Percentiles rank a stretch among this genome's conserved stretches.
Evolutionary conservation across 768 basidiomycete genomes (phyloP).

Genomic region (Coprinopsis sp.): DNA sequence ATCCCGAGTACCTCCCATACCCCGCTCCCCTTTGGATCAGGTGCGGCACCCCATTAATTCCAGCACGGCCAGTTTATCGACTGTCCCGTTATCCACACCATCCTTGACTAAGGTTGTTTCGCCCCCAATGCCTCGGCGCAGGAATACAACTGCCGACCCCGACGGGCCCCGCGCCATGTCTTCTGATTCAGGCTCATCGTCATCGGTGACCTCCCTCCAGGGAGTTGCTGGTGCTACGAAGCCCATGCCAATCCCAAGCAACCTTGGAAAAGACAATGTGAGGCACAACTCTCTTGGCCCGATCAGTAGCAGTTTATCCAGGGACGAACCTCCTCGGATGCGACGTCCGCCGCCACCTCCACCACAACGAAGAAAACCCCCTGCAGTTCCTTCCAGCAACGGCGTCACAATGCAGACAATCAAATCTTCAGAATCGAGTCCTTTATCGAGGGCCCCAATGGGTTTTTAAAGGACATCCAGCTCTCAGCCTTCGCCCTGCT

Average conservation of each 20-base stretch:
- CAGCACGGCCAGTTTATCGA: slow-evolving; percentile 33
- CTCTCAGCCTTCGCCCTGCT: no score
- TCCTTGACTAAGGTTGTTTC: slow-evolving; percentile 17
- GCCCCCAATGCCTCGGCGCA: slow-evolving; percentile 12
- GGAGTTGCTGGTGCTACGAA: slow-evolving; percentile 1
- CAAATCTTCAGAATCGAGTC: slow-evolving; percentile 40
- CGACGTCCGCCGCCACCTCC: slow-evolving; percentile 61
- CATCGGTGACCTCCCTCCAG: neutral
- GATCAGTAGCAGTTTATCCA: slow-evolving; percentile 6
- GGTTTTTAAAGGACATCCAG: no score
- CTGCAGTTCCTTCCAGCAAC: slow-evolving; percentile 57
- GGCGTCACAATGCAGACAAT: slow-evolving; percentile 56
- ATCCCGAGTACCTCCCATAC: slow-evolving; percentile 20
- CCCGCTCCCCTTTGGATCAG: slow-evolving; percentile 30
- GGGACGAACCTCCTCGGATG: slow-evolving; percentile 14
- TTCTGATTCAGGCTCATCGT: slow-evolving; percentile 4
- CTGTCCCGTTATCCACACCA: slow-evolving; percentile 13
- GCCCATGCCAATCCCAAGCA: neutral
- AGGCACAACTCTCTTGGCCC: slow-evolving; percentile 12
- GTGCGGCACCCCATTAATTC: slow-evolving; percentile 35
- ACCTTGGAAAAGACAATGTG: slow-evolving; percentile 9
- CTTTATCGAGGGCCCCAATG: slow-evolving; percentile 29
- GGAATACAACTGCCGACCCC: slow-evolving; percentile 9
- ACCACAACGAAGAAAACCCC: slow-evolving; percentile 64
- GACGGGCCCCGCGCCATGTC: slow-evolving; percentile 1